Conservation (phyloP, 257 asterid species). For the Asclepias syriaca region DNA sequence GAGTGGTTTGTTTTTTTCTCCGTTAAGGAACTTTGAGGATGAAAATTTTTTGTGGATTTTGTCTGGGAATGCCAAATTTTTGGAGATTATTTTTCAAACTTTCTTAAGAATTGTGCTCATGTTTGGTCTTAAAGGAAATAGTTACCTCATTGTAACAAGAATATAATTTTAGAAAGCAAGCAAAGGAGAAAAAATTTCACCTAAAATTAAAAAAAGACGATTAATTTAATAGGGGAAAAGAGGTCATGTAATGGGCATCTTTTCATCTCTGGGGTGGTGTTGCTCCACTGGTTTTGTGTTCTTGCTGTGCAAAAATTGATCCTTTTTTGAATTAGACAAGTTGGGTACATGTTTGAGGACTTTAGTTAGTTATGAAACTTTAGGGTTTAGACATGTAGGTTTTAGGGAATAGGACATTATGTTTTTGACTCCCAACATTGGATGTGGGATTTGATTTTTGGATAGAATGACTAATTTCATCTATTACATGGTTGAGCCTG, state of each 20-base stretch:
- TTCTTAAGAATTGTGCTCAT: neutral
- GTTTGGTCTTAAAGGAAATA: too few relatives aligned
- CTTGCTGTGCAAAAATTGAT: neutral
- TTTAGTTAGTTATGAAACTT: neutral
- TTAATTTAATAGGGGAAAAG: neutral
- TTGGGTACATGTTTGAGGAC: neutral
- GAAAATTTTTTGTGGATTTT: neutral
- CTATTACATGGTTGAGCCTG: too few relatives aligned
- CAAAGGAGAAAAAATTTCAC: neutral
- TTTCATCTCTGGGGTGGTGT: neutral
- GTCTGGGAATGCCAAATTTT: neutral
- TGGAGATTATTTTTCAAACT: neutral
- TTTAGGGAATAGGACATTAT: neutral
- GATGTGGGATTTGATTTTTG: neutral
- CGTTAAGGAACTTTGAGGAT: neutral
- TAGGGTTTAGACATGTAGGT: too few relatives aligned
- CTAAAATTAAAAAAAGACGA: neutral
- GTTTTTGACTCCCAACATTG: neutral
- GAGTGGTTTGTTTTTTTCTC: conserved; percentile 9
- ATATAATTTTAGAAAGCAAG: neutral
- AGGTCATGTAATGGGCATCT: neutral
- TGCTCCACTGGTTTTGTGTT: neutral
- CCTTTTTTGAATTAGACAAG: neutral
- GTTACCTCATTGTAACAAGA: neutral
- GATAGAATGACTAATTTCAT: neutral